Evolutionary conservation across 1,139 yeast species (phyloP), one percentile per base, ranked within the genome.

Genomic region (Spathaspora sp.): DNA sequence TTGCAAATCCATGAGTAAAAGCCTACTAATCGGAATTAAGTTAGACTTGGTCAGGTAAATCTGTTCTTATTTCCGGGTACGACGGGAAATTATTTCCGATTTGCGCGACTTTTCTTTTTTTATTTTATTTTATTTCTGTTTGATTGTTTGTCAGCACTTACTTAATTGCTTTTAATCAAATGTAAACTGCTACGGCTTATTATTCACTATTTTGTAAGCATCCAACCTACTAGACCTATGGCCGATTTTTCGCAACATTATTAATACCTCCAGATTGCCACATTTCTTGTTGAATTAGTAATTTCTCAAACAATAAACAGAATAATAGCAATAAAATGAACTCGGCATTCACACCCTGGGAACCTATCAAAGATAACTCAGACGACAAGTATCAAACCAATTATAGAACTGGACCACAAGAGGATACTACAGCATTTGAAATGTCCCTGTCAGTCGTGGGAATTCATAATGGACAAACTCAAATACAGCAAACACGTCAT

Each of bases 321-420:
- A n/a, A n/a, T n/a, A n/a, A n/a, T n/a, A n/a, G n/a, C n/a, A n/a
- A n/a, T n/a, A 40, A 16, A 11, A 64, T 64, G 68, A 65, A 64
- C 49, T 45, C 61, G 2, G 55, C 59, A 45, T 63, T 57, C 47
- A 52, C 57, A n/a, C 45, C 60, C 29, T 64, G 68, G 65, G 49
- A 55, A 39, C 55, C 53, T 47, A 65, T 57, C 33, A 59, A 60
- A 47, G 56, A 41, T 24, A 36, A 49, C 4, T 53, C 43, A 18
- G 40, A 25, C 23, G 39, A 42, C 50, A 41, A 47, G 40, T 62
- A 67, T 41, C 72, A 68, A 49, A 70, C 71, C 17, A 53, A 68
- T 16, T 68, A 66, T 51, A 63, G 72, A 25, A 63, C 62, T 36
- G 27, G 8, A 25, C 27, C 27, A n/a, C 27, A 25, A 7, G 27